Percentiles rank a stretch among this genome's conserved stretches.
Conservation (phyloP, 1,139 yeast species). For the Scheffersomyces quercinus region DNA sequence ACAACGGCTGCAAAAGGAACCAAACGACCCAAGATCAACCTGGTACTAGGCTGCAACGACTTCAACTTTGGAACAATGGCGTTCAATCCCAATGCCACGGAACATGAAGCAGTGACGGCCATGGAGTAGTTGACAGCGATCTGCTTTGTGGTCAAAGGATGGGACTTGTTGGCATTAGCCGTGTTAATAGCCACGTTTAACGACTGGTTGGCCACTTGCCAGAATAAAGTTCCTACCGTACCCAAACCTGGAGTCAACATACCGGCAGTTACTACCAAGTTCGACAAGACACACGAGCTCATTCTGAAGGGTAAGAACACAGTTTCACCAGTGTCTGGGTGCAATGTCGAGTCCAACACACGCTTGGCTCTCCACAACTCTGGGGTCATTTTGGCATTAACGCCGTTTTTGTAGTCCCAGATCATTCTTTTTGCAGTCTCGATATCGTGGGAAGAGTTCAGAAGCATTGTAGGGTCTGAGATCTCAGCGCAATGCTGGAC, state of each 20-base stretch:
- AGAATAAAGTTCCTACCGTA: constrained; percentile 84
- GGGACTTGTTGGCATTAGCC: constrained; percentile 93
- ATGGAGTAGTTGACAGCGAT: constrained; percentile 73
- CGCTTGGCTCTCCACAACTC: constrained; percentile 89
- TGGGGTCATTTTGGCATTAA: constrained; percentile 62
- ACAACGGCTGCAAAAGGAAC: constrained; percentile 99
- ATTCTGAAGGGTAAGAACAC: constrained; percentile 91
- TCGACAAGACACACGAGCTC: constrained; percentile 93
- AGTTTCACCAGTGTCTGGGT: constrained; percentile 94
- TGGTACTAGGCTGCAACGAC: constrained; percentile 65
- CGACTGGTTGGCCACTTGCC: constrained; percentile 98
- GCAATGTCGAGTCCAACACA: constrained; percentile 82
- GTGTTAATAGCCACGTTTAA: constrained; percentile 95
- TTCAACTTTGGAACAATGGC: constrained; percentile 81
- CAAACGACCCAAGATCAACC: constrained; percentile 71
- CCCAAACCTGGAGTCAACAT: constrained; percentile 95
- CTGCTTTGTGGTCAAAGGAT: constrained; percentile 80
- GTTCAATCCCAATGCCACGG: constrained; percentile 91
- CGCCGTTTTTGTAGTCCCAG: constrained; percentile 74
- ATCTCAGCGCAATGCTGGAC: constrained; percentile 92
- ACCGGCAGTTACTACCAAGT: constrained; percentile 92
- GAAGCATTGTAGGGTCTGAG: constrained; percentile 87
- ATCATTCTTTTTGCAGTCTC: constrained; percentile 63
- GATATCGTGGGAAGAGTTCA: constrained; percentile 67
- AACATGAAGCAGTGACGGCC: constrained; percentile 93